Percentiles rank a stretch among this genome's conserved stretches.
These are phyloP conservation scores for Talaromyces rugulosus DNA, from an alignment of 2,329 filamentous ascomycete genomes.

Conservation along the genomic window DNA sequence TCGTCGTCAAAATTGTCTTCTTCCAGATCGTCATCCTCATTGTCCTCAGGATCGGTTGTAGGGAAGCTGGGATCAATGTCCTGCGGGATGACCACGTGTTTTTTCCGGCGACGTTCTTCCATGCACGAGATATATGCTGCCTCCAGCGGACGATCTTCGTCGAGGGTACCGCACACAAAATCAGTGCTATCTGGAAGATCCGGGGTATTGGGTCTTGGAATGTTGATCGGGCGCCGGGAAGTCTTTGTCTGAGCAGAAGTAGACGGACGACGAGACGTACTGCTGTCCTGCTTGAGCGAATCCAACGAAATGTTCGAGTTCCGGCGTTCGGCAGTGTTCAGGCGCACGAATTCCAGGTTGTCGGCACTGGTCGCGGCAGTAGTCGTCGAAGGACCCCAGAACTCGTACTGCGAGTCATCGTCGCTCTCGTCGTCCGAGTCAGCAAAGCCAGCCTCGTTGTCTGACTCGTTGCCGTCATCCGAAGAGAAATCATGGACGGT, in stretches of 20 bases:
- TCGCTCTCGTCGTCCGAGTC: conserved; percentile 66
- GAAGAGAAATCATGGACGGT: conserved; percentile 46
- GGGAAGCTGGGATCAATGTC: conserved; percentile 98
- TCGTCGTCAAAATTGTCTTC: conserved; percentile 50
- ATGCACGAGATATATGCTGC: conserved; percentile 85
- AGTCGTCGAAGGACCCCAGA: conserved; percentile 53
- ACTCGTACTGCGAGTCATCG: conserved; percentile 59
- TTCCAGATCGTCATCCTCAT: conserved; percentile 66
- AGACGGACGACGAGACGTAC: conserved; percentile 24
- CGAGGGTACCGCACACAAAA: conserved; percentile 96
- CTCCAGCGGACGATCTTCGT: conserved; percentile 92
- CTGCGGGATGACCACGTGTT: conserved; percentile 80
- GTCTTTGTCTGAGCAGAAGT: conserved; percentile 23
- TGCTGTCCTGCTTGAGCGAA: conserved; percentile 36
- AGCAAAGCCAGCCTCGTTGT: conserved; percentile 70
- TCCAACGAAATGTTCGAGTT: conserved; percentile 53
- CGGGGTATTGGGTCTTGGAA: conserved; percentile 61
- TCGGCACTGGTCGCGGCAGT: conserved; percentile 53
- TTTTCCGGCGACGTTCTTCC: conserved; percentile 74
- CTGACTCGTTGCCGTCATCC: conserved; percentile 73
- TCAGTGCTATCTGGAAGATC: conserved; percentile 96
- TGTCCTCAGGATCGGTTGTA: conserved; percentile 84
- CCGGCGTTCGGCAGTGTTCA: conserved; percentile 39
- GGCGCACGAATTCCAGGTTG: conserved; percentile 46
- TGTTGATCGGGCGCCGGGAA: conserved; percentile 37